Conservation (phyloP, 2,329 filamentous ascomycete species). For the Lachnellula arida region DNA sequence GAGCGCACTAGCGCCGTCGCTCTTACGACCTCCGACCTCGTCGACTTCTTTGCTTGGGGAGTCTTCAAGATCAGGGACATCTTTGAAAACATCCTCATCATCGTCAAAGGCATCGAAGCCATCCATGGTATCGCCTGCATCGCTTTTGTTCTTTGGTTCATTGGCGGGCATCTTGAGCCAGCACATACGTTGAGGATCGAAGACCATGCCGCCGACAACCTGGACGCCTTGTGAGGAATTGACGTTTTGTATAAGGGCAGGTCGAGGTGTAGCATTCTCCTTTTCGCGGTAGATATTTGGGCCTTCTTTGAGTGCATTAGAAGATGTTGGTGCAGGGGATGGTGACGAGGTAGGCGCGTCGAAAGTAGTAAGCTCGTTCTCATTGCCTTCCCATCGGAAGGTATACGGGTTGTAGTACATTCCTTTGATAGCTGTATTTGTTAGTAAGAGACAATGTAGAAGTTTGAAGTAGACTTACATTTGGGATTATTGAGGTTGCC, state of each 20-base stretch:
- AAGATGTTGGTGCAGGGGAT: slow-evolving; percentile 43
- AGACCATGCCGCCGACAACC: slow-evolving; percentile 96
- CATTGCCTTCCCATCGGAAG: slow-evolving; percentile 93
- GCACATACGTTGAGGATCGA: slow-evolving; percentile 94
- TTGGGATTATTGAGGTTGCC: slow-evolving; percentile 71
- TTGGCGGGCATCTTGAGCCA: slow-evolving; percentile 76
- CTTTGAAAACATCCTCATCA: slow-evolving; percentile 90
- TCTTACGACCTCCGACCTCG: slow-evolving; percentile 48
- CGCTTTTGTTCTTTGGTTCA: slow-evolving; percentile 39
- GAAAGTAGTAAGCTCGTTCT: slow-evolving; percentile 76
- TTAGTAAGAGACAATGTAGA: slow-evolving; percentile 28
- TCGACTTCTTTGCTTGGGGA: slow-evolving; percentile 30
- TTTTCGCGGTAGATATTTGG: slow-evolving; percentile 46
- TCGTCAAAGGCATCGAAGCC: slow-evolving; percentile 70
- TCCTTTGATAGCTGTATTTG: slow-evolving; percentile 69
- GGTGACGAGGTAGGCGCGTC: slow-evolving; percentile 58
- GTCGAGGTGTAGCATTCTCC: slow-evolving; percentile 55
- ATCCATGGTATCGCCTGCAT: slow-evolving; percentile 54
- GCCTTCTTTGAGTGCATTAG: slow-evolving; percentile 44
- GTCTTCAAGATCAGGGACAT: slow-evolving; percentile 89
- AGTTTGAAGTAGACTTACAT: slow-evolving; percentile 51
- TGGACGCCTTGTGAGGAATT: slow-evolving; percentile 80
- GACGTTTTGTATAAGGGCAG: slow-evolving; percentile 88
- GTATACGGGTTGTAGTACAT: slow-evolving; percentile 92
- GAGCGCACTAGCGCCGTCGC: slow-evolving; percentile 42